A percentile compares a stretch with the other conserved stretches of the same genome.
Conservation (phyloP, 306 rosid genomes). For the Ammopiptanthus mongolicus region DNA sequence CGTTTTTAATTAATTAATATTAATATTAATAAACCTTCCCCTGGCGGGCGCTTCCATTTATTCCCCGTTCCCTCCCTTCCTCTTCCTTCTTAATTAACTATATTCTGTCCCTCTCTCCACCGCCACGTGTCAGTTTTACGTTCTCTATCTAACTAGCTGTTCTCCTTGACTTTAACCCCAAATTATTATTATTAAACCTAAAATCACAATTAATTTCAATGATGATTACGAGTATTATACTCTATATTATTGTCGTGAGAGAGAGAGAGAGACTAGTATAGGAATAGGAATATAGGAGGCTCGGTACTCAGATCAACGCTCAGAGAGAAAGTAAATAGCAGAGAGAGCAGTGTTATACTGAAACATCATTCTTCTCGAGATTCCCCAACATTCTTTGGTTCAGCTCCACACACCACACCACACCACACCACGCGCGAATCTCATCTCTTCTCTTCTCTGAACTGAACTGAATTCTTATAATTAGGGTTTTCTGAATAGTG, state of each 20-base stretch:
- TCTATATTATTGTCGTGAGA: no score
- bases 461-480: no score
- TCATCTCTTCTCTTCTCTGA: background rate
- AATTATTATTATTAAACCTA: no score
- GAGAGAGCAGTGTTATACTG: no score
- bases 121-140: constrained; percentile 18
- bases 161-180: constrained; percentile 17
- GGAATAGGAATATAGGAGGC: no score
- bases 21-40: background rate
- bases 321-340: no score
- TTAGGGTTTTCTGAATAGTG: constrained; percentile 35
- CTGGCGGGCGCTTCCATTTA: background rate
- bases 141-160: background rate
- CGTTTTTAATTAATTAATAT: no score
- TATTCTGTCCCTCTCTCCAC: background rate
- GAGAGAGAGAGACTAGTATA: no score
- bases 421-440: background rate
- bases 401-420: background rate
- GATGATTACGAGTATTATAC: no score
- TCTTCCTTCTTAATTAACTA: no score
- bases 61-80: no score
- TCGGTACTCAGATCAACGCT: background rate
- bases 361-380: constrained; percentile 20
- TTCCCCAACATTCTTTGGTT: background rate
- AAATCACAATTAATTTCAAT: no score